Evolutionary conservation across 2,329 filamentous ascomycete genomes (phyloP), one percentile per base, ranked within the genome.

Genomic region (Hortaea sp.): DNA sequence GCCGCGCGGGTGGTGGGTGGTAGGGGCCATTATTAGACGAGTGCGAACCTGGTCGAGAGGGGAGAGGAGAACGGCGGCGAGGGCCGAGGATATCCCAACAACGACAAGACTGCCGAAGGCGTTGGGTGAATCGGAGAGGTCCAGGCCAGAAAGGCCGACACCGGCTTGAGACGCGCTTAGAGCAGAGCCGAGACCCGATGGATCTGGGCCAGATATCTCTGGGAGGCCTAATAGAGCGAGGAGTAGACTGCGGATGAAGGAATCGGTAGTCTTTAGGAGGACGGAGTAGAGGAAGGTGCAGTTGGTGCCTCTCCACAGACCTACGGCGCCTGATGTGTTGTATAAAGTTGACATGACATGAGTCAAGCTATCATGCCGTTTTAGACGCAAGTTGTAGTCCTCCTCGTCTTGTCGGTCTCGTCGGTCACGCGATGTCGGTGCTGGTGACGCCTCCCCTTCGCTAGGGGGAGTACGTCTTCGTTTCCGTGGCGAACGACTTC

Each of bases 221-320:
- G 90, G 89, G 10, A 97, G 78, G 52, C 94, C 94, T 56, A 97
- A 77, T 5, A 97, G 74, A 1, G 92, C 90, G 39, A 88, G 88
- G n/a, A 97, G 74, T 44, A 95, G 76, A 58, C 88, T 92, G 57
- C 88, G 79, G 7, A 89, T 85, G 82, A 94, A 98, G 56, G 87
- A 89, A 64, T 97, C 92, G 29, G 95, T 71, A 6, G 94, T 83
- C 7, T 88, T 88, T 51, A 89, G 79, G 12, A 97, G 74, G 41
- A 95, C 79, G 0, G 82, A 85, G 68, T 97, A 95, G 42, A 97
- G 74, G 60, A 97, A 98, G 1, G 88, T 94, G 10, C 85, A 81
- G 63, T 97, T 97, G 34, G 88, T 87, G 6, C 84, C 77, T 65
- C 95, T 95, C 89, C 90, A 98, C 5, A 95, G 82, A 4, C 92